Base-by-base conservation (phyloP, 2,329 filamentous ascomycete species). In the Aspergillus sp. region DNA sequence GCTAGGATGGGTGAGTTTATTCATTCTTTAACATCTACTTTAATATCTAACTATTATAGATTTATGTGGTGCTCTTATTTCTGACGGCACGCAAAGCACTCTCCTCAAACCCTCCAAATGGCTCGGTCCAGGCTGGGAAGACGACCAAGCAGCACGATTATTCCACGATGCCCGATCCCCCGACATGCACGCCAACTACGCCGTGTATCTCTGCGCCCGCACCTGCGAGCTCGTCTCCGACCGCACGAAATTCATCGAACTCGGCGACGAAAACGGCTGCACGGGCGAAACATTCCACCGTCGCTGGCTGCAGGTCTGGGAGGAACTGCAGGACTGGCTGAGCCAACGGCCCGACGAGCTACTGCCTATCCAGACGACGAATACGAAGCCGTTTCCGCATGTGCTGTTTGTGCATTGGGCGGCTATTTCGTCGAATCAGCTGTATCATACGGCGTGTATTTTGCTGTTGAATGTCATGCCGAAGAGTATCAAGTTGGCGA, bases 111-210 rank as follows among this genome's bases (percentile, higher is more conserved):
- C 77, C 3, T 63, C 69, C 27, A 72, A 70, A 47, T 79, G 76
- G 76, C 63, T 73, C 5, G 66, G 69, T 0, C 62, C 65, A 6
- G 65, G 65, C 19, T 59, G 65, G 8, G 51, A 66, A 9, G 60
- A 67, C 12, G 55, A 62, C 5, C 63, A 67, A 12, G 66, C 68
- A 4, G 56, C 60, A 11, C 51, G 58, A 35, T 50, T 74, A 43
- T 67, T 74, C 51, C 56, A 58, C 37, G 59, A 66, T 11, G 52
- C 57, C 5, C 52, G 58, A 5, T 61, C 62, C 33, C 67, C 73
- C 5, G 79, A 82, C 50, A 78, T 76, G 69, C 73, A 79, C 48
- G 79, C 79, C 29, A 82, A 82, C 51, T 78, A 77, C 49, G 70
- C 78, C 6, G 77, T 82, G 2, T 82, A 77, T 49, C 67, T 83